Evolutionary conservation across 768 basidiomycete species (phyloP), one percentile per base, ranked within the genome.

Genomic region (Gloeopeniophorella convolvens): DNA sequence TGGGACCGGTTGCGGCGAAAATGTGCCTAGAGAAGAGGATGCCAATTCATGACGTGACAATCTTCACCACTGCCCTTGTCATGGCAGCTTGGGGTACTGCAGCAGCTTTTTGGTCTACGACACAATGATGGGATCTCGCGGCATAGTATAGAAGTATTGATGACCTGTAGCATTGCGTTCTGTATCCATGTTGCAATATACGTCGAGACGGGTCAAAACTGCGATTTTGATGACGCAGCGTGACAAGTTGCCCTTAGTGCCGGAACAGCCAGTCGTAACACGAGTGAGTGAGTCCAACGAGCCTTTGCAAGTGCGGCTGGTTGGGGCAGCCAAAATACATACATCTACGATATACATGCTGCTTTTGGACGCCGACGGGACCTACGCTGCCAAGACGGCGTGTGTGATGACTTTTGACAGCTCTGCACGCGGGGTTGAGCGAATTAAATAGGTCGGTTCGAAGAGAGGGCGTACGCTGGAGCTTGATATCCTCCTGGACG

Each of bases 31-130:
- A 75, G 20, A 69, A 76, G 4, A 68, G 63, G 35, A 78, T 76
- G 55, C 62, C 67, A 11, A 41, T 68, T 35, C 66, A 78, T 39
- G 89, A 93, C 60, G 75, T 66, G 3, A 55, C 67, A 24, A 59
- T 89, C 18, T 64, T 93, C 30, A 61, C 68, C 0, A 43, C 75
- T 10, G 80, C 78, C 6, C 62, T 70, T 26, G 62, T 75, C 15
- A 88, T 92, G 85, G 85, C 87, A 4, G 60, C 77, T 8, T 89
- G 85, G 81, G 91, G 89, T 1, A 92, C 89, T 2, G 60, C 67
- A 7, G 82, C 80, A 45, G 82, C 83, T 23, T 80, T 90, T 60
- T 56, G 65, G 66, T 66, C 69, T 16, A 61, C 66, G 12, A 40
- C 48, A 5, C 20, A 21, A 24, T 57, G 35, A 39, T 34, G 13